Conservation (phyloP, 345 rosid genomes). For the Eucalyptus pauciflora region DNA sequence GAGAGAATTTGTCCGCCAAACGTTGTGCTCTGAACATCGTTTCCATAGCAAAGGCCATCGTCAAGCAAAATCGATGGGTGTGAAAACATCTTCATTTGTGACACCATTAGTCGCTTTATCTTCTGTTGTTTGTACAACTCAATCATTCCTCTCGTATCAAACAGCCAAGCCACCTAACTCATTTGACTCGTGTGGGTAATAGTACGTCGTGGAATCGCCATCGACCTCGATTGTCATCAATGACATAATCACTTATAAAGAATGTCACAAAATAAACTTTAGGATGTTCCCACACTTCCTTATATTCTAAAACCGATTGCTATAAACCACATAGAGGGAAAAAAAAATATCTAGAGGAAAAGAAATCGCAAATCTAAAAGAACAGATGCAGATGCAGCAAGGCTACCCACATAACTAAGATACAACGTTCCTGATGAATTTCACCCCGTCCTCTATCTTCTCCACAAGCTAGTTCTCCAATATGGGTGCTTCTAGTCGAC, state of each 20-base stretch:
- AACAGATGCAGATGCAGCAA: neutral
- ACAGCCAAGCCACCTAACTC: too few relatives aligned
- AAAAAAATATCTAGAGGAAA: neutral
- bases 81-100: neutral
- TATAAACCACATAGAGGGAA: neutral
- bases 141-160: neutral
- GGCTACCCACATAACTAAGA: neutral
- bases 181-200: fast-evolving
- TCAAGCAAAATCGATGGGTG: neutral
- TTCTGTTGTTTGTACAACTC: fast-evolving
- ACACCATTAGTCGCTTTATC: neutral
- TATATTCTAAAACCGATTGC: neutral
- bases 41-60: neutral
- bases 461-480: neutral
- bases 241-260: neutral
- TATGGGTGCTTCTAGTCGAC: neutral
- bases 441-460: neutral
- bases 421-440: neutral
- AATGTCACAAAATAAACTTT: neutral
- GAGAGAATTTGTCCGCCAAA: neutral
- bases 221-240: neutral
- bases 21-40: neutral
- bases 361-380: neutral
- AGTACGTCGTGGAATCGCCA: neutral
- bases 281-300: neutral